phyloP scores from a whole-genome alignment of 2,329 filamentous ascomycete species.

The Pseudovirgaria hyperparasitica region DNA sequence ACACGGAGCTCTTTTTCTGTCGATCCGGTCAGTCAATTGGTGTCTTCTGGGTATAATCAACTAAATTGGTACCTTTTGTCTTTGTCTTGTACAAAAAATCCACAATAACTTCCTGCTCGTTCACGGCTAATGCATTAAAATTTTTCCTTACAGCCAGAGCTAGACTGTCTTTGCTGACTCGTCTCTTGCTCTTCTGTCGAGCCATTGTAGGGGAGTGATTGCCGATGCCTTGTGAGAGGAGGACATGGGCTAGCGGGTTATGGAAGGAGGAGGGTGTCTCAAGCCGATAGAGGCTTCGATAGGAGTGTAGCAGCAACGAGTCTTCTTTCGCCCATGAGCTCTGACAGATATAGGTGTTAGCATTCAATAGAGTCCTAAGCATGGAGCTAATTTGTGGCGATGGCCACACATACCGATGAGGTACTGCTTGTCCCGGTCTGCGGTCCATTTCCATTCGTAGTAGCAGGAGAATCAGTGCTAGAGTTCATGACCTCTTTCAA shows the following conservation, averaged over 20 bases:
- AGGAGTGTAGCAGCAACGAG: slow-evolving; percentile 55
- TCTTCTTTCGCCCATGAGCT: slow-evolving; percentile 58
- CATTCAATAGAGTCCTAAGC: not conserved
- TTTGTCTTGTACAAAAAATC: slow-evolving; percentile 63
- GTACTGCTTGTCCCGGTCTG: slow-evolving; percentile 17
- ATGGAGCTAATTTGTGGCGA: slow-evolving; percentile 2
- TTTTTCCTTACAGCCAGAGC: slow-evolving; percentile 64
- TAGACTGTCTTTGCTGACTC: slow-evolving; percentile 60
- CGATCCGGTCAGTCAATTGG: slow-evolving; percentile 5
- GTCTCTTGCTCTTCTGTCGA: slow-evolving; percentile 47
- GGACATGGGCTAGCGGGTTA: slow-evolving; percentile 34
- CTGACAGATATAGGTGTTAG: slow-evolving; percentile 19
- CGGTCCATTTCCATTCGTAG: slow-evolving; percentile 17
- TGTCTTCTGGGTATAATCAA: not conserved
- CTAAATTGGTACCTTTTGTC: slow-evolving; percentile 37
- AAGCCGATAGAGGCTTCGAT: slow-evolving; percentile 62
- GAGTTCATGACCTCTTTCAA: slow-evolving; percentile 23
- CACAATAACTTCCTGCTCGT: slow-evolving; percentile 73
- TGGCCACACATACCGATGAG: slow-evolving; percentile 19
- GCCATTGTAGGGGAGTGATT: slow-evolving; percentile 66
- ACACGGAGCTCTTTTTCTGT: slow-evolving; percentile 35
- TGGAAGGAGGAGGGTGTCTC: slow-evolving; percentile 58
- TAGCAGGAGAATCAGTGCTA: slow-evolving; percentile 18
- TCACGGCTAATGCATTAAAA: slow-evolving; percentile 68
- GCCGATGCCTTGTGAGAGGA: slow-evolving; percentile 49